Evolutionary conservation across 1,284 basidiomycete species (phyloP), one percentile per base, ranked within the genome.

Genomic region (Microbotryomycetes sp.): DNA sequence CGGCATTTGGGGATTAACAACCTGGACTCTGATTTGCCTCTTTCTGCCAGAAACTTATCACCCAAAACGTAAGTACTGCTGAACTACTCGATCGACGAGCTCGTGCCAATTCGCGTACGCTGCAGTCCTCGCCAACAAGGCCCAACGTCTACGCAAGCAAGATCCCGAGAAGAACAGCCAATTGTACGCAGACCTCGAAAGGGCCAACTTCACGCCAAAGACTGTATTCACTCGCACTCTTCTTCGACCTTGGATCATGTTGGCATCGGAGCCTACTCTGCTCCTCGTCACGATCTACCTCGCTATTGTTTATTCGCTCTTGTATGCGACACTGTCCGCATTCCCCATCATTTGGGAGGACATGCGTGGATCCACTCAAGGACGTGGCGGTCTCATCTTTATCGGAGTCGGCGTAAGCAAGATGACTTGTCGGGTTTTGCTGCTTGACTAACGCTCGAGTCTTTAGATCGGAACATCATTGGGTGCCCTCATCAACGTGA

Each of bases 401-500:
- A 82, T 86, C 62, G 85, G 84, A 23, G 80, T 88, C 52, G 83
- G 83, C 23, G 80, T 87, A 56, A 85, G 85, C 7, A 82, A 84
- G 0, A 79, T 79, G 0, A 59, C 83, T 16, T 82, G 82, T 29
- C 79, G 45, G 21, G n/a, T n/a, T n/a, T n/a, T n/a, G n/a, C n/a
- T 18, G 18, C 35, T 41, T 18, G 18, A 80, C 87, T 57, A 28
- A 29, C 31, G 21, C 52, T 29, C 45, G n/a, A n/a, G n/a, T 45
- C 5, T 16, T 41, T 15, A 31, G 26, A 6, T 5, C 3, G 21
- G 5, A 54, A 27, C 53, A 26, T 13, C 23, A 16, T 23, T 16
- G 26, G 13, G 5, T 6, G 5, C 71, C 4, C 41, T 62, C 1
- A 35, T 71, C 53, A 70, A 67, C 57, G 52, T 74, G 16, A 26